Conservation (phyloP, 768 basidiomycete genomes). For the Auriscalpium microsporum region DNA sequence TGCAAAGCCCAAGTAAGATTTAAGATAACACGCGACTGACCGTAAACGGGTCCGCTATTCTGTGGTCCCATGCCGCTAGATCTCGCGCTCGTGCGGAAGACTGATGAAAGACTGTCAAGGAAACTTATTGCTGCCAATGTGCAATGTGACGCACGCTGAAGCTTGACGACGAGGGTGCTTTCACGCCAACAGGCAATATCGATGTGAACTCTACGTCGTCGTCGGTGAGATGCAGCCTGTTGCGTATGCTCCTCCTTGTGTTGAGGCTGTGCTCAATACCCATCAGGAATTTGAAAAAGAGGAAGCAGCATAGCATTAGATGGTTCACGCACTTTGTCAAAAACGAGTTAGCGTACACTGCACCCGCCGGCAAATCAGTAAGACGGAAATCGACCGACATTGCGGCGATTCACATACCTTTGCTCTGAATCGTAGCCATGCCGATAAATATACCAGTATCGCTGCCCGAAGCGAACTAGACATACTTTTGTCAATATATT, state of each 20-base stretch:
- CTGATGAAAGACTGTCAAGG: too few species aligned
- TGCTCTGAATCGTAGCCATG: constrained; percentile 1
- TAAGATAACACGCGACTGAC: too few species aligned
- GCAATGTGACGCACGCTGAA: too few species aligned
- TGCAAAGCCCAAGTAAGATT: too few species aligned
- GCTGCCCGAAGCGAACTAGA: background rate
- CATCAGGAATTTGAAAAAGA: background rate
- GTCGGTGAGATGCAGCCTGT: background rate
- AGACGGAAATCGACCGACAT: too few species aligned
- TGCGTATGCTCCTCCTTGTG: background rate
- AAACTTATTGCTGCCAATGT: too few species aligned
- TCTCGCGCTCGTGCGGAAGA: too few species aligned
- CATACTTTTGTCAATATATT: too few species aligned
- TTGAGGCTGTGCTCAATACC: background rate
- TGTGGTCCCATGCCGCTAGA: too few species aligned
- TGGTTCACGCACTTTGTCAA: background rate
- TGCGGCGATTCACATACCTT: background rate
- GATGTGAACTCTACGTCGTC: background rate
- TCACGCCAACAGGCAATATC: background rate
- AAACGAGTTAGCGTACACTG: constrained; percentile 1
- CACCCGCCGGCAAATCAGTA: too few species aligned
- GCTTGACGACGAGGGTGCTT: background rate
- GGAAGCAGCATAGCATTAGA: too few species aligned
- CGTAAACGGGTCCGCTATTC: too few species aligned
- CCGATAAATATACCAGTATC: constrained; percentile 1